Conservation (phyloP, 1,284 basidiomycete species). For the Melampsora larici-populina region DNA sequence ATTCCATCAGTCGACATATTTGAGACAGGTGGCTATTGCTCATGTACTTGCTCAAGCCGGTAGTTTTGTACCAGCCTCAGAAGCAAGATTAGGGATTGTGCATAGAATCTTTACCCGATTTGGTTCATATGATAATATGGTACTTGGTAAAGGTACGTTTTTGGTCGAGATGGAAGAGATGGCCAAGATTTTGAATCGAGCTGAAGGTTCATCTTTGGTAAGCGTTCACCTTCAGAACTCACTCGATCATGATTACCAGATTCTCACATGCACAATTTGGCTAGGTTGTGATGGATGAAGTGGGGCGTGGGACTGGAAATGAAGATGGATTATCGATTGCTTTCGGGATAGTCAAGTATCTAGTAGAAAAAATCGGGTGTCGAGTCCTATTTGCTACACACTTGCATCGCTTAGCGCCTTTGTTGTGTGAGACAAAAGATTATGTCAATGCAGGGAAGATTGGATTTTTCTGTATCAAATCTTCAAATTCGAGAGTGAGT, state of each 20-base stretch:
- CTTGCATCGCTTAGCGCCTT: slow-evolving; percentile 85
- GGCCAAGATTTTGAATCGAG: slow-evolving; percentile 64
- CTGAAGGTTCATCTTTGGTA: slow-evolving; percentile 75
- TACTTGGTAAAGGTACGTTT: slow-evolving; percentile 86
- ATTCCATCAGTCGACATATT: slow-evolving; percentile 72
- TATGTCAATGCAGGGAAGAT: slow-evolving; percentile 20
- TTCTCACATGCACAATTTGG: not conserved
- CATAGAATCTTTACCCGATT: slow-evolving; percentile 89
- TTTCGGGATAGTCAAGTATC: slow-evolving; percentile 80
- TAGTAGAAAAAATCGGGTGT: slow-evolving; percentile 70
- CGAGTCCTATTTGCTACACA: slow-evolving; percentile 92
- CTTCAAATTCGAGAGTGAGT: not conserved
- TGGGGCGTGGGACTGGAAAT: slow-evolving; percentile 89
- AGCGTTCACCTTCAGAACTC: slow-evolving; percentile 49
- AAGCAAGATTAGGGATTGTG: slow-evolving; percentile 74
- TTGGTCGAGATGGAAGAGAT: slow-evolving; percentile 57
- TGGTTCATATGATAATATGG: slow-evolving; percentile 94
- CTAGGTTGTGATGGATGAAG: slow-evolving; percentile 95
- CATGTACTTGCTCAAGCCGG: slow-evolving; percentile 87
- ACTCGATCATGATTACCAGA: not conserved
- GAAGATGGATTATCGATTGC: slow-evolving; percentile 89
- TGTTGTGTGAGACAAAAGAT: slow-evolving; percentile 56
- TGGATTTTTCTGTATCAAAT: slow-evolving; percentile 30
- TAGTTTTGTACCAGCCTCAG: slow-evolving; percentile 83
- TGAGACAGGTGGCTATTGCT: slow-evolving; percentile 87